Evolutionary conservation across 202 grass and related monocot species (phyloP).

Genomic region (Musa balbisiana): DNA sequence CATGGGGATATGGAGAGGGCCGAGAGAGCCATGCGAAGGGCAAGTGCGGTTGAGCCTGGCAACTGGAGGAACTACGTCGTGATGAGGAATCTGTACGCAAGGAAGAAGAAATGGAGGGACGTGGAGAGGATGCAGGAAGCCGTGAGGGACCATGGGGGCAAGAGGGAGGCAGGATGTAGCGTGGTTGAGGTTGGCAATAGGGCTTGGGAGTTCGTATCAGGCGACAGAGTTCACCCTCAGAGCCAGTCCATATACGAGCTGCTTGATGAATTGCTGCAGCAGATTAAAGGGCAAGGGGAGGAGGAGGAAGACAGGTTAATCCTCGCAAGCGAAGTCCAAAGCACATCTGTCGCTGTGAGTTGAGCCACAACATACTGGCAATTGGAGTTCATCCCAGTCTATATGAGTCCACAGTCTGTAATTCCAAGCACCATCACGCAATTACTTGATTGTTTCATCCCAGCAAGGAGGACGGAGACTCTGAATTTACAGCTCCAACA

Average conservation of each 20-base stretch:
- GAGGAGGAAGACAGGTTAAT: neutral
- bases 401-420: too few relatives aligned
- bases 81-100: conserved; percentile 36
- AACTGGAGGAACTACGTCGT: conserved; percentile 37
- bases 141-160: conserved; percentile 31
- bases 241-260: conserved; percentile 12
- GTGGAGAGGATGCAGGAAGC: conserved; percentile 22
- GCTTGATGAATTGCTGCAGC: conserved; percentile 12
- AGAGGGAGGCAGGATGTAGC: conserved; percentile 37
- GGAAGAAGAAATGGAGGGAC: conserved; percentile 29
- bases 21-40: conserved; percentile 26
- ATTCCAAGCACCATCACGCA: too few relatives aligned
- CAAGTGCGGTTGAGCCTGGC: conserved; percentile 23
- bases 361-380: neutral
- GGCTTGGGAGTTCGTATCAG: conserved; percentile 37
- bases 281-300: conserved; percentile 12
- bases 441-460: too few relatives aligned
- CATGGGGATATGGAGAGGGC: conserved; percentile 29
- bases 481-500: too few relatives aligned
- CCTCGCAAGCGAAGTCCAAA: neutral
- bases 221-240: conserved; percentile 29
- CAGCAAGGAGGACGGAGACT: too few relatives aligned
- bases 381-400: too few relatives aligned
- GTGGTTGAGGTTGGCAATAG: conserved; percentile 27
- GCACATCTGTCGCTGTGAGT: neutral